Base-by-base conservation (phyloP, 2,329 filamentous ascomycete species). In the Mycocentrospora acerina region DNA sequence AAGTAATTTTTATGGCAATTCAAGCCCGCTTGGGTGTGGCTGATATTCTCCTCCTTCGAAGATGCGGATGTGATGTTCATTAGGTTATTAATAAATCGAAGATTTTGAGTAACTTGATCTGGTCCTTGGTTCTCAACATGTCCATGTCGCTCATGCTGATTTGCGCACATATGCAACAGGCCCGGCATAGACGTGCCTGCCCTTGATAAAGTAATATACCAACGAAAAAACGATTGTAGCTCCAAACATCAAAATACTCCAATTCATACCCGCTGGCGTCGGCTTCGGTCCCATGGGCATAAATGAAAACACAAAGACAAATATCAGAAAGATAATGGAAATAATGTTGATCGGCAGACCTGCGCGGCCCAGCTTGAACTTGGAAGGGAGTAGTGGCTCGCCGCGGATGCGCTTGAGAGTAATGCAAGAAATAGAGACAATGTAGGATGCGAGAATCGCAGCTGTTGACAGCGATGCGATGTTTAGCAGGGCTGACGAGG, bases 211-310 rank as follows among this genome's bases (percentile, higher is more conserved):
- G 44, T 75, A 76, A 40, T 70, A 76, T 0, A 65, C 38, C 7
- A 66, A 51, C 3, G 72, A 68, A 35, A 74, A 68, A 11, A 68
- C 51, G 22, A 74, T 49, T 15, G 71, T 59, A 0, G 55, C 61
- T 6, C 66, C 63, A 42, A 70, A 75, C 51, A 74, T 71, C 3
- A 60, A 51, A 16, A 66, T 50, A 19, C 62, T 65, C 71, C 71
- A 76, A 39, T 76, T 75, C 71, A 75, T 75, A 7, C 61, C 68
- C 17, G 48, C 72, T 68, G 30, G 55, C 48, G 37, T 66, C 62
- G 52, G 75, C 69, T 60, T 73, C 1, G 54, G 48, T 7, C 13
- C 37, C 17, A 51, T 33, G 0, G 72, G 71, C 32, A 74, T 74
- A 37, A 75, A 74, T 1, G 60, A 55, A 34, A 74, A 72, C 2